Percentiles rank a stretch among this genome's conserved stretches.
Conservation (phyloP, 345 rosid genomes). For the Punica granatum region DNA sequence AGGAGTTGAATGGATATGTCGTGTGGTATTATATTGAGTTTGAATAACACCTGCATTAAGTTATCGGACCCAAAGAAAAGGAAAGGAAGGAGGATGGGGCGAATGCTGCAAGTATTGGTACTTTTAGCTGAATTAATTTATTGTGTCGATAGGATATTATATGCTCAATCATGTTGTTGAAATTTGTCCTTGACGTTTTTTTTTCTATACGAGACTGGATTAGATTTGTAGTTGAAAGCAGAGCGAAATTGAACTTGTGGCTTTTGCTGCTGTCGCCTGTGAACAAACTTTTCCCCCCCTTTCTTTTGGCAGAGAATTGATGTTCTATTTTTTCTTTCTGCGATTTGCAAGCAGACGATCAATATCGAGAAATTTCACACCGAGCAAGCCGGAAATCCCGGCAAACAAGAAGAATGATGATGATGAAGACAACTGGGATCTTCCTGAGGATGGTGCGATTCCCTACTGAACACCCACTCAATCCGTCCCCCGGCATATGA, state of each 20-base stretch:
- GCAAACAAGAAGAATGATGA: constrained; percentile 15
- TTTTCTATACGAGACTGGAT: neutral
- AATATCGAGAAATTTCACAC: neutral
- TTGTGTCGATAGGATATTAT: neutral
- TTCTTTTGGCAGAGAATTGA: neutral
- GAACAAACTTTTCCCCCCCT: neutral
- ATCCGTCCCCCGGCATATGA: neutral
- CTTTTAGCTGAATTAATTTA: neutral
- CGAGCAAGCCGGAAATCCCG: constrained; percentile 1
- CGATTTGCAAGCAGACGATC: constrained; percentile 13
- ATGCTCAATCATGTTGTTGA: neutral
- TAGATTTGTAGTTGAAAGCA: neutral
- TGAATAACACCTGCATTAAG: neutral
- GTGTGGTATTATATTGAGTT: neutral
- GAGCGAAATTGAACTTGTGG: neutral
- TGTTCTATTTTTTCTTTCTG: neutral
- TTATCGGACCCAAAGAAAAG: neutral
- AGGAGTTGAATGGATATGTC: neutral
- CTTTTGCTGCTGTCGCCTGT: neutral
- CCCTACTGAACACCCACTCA: neutral
- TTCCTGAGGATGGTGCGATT: constrained; percentile 11
- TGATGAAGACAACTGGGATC: constrained; percentile 25
- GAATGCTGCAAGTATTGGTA: neutral
- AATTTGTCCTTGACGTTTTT: neutral
- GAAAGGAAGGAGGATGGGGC: neutral